phyloP scores from a whole-genome alignment of 2,329 filamentous ascomycete species.

The Ophiostoma sp. region DNA sequence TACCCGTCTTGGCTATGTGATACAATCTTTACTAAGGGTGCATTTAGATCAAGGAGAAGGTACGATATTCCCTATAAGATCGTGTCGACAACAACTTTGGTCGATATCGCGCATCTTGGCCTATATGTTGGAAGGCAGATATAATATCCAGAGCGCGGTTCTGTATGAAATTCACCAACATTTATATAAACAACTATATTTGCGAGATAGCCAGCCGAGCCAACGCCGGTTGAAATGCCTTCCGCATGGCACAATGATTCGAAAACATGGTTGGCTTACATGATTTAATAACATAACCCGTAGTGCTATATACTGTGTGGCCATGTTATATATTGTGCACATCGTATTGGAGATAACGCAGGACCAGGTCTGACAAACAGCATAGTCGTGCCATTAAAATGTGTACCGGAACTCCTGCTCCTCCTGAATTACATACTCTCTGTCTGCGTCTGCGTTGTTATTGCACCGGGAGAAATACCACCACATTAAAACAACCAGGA shows the following conservation, averaged over 20 bases:
- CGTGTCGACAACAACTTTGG: background rate
- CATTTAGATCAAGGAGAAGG: background rate
- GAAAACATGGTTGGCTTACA: background rate
- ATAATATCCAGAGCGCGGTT: background rate
- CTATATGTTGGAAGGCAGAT: background rate
- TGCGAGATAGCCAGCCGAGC: background rate
- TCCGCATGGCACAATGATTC: too few species aligned
- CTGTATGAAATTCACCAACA: background rate
- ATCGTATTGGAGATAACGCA: background rate
- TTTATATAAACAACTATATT: background rate
- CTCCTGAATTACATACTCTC: background rate
- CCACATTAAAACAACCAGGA: conserved; percentile 41
- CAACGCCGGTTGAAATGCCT: background rate
- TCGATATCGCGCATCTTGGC: background rate
- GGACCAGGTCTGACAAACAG: background rate
- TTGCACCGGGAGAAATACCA: conserved; percentile 43
- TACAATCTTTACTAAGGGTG: background rate
- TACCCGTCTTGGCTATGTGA: background rate
- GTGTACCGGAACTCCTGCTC: background rate
- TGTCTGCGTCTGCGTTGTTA: conserved; percentile 40
- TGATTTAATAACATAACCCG: background rate
- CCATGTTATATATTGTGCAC: background rate
- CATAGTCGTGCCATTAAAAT: background rate
- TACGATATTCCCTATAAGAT: background rate
- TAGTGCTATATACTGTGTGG: background rate